These are phyloP conservation scores for Phytopythium vexans DNA, from an alignment of 352 stramenopile species.

Conservation along the genomic window DNA sequence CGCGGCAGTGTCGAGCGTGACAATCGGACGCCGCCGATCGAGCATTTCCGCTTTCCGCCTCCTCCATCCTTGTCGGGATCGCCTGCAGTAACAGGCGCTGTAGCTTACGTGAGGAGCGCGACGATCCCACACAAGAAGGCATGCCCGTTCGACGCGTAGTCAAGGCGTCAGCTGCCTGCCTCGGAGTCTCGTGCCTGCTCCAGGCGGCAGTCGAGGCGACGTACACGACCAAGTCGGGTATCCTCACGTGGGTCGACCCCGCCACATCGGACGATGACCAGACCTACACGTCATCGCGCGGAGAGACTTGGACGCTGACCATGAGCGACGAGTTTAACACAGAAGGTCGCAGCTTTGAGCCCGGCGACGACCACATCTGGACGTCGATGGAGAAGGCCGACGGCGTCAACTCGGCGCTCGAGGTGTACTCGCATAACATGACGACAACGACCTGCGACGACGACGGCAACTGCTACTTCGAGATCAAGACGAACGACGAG, in stretches of 20 bases:
- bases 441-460: slow-evolving; percentile 51
- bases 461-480: slow-evolving; percentile 54
- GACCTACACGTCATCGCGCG: slow-evolving; percentile 50
- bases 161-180: too few relatives aligned
- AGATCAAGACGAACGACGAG: slow-evolving; percentile 49
- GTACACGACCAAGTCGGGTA: slow-evolving; percentile 51
- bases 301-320: slow-evolving; percentile 52
- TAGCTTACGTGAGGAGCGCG: too few relatives aligned
- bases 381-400: slow-evolving; percentile 79
- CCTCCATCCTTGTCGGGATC: too few relatives aligned
- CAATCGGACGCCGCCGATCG: too few relatives aligned
- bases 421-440: slow-evolving; percentile 76
- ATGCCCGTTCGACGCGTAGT: too few relatives aligned
- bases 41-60: too few relatives aligned
- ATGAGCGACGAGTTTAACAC: slow-evolving; percentile 81
- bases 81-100: too few relatives aligned
- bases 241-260: slow-evolving; percentile 61
- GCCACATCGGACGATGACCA: slow-evolving; percentile 36
- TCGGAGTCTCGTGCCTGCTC: too few relatives aligned
- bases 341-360: slow-evolving; percentile 75
- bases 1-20: too few relatives aligned
- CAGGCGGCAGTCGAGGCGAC: too few relatives aligned
- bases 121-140: too few relatives aligned
- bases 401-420: slow-evolving; percentile 66
- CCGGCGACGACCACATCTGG: slow-evolving; percentile 94